Base-by-base conservation (phyloP, 352 stramenopile genomes). In the Pythium myriotylum region DNA sequence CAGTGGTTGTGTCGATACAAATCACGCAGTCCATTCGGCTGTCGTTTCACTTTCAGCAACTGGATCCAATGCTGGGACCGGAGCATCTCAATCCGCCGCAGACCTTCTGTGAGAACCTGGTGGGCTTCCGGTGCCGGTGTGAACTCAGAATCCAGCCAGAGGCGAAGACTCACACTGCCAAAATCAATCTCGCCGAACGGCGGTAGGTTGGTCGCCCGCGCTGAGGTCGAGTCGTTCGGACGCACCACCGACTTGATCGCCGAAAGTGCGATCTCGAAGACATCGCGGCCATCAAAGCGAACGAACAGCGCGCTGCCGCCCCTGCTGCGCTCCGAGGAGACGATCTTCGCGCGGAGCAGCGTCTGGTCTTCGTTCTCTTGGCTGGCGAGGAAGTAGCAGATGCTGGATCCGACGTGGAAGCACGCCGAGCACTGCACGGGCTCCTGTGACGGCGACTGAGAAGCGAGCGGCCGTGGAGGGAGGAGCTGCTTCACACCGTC, bases 101-200 rank as follows among this genome's bases (percentile, higher is more conserved):
- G 48, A 4, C 61, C 59, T 4, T 61, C 37, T 5, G 49, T 46
- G 32, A 79, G 40, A 19, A 52, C 20, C 33, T 32, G 42, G 2
- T 55, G 32, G 4, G 64, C 70, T 24, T 59, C 39, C 0, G 29
- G 12, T 2, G 39, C 27, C 26, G 35, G 9, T 1, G 51, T 20
- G 16, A 65, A 40, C 10, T 56, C 46, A 8, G 66, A 65, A 7
- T 82, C 68, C 22, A 82, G 61, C 74, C 74, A 82, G 4, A 82
- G 3, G 13, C 74, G 71, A 48, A 82, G 17, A 29, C 42, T 67
- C 9, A 79, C 65, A 14, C 54, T 63, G n/a, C 59, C 59, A 45
- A 76, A 73, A 22, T 74, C 54, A 7, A 82, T 20, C 6, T 39
- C 59, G 3, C 63, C 70, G 23, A 68, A 81, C 4, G 73, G 73